Conservation (phyloP, 768 basidiomycete genomes). For the Lactifluus rugatus region DNA sequence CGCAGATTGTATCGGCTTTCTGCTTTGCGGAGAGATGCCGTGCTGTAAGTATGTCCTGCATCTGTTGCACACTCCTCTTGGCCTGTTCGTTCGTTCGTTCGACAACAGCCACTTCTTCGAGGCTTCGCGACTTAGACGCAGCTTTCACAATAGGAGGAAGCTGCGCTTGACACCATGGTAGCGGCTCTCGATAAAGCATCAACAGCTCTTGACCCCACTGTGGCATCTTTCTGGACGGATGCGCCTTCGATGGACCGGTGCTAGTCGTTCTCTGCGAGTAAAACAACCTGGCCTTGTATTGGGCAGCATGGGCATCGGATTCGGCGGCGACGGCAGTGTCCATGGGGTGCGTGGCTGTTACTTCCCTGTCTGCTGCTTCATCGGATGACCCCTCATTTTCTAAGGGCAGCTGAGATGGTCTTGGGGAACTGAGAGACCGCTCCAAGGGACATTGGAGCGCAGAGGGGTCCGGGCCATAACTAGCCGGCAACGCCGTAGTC, state of each 20-base stretch:
- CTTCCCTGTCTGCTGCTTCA: background rate
- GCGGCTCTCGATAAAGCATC: slow-evolving; percentile 19
- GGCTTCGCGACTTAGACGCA: background rate
- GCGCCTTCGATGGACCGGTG: background rate
- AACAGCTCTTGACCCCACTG: slow-evolving; percentile 16
- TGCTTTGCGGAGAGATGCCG: background rate
- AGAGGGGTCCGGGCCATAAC: background rate
- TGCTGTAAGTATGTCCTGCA: slow-evolving; percentile 3
- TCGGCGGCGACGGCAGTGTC: background rate
- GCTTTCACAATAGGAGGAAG: background rate
- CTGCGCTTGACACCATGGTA: slow-evolving; percentile 13
- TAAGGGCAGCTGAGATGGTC: background rate
- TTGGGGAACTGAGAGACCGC: background rate
- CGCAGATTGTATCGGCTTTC: background rate
- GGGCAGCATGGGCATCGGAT: background rate
- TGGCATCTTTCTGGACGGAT: background rate
- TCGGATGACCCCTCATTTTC: background rate
- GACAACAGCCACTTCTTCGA: background rate
- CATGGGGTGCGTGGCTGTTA: background rate
- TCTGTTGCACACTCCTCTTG: background rate
- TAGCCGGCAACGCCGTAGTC: background rate
- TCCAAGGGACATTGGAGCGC: no score
- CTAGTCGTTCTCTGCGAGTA: background rate
- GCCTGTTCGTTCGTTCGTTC: background rate
- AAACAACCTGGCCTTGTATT: background rate